Base-by-base conservation (phyloP, 495 filamentous ascomycete species). In the Amniculicola lignicola region DNA sequence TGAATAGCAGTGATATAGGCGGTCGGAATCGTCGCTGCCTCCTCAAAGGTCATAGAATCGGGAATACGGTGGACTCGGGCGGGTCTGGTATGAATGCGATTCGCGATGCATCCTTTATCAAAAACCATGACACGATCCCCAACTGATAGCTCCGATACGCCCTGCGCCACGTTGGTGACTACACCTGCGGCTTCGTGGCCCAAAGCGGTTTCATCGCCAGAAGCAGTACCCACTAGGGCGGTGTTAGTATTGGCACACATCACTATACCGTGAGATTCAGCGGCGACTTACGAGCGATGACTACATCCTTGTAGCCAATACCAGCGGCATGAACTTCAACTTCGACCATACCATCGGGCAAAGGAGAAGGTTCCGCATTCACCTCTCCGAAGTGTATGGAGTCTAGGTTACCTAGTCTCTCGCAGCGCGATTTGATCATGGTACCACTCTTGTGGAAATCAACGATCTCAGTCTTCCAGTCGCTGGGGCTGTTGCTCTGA, bases 1-100 rank as follows among this genome's bases (percentile, higher is more conserved):
- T 86, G 76, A 56, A 79, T 82, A 0, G 83, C 82, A 0, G 80
- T 82, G 46, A 67, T 67, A 49, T 77, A 85, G 1, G 76, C 77
- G 3, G 81, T 68, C 0, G 82, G 82, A 0, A 84, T 62, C 7
- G 77, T 74, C 1, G 77, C 79, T 5, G 77, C 82, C 29, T 72
- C 73, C 25, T 81, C 75, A 50, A 82, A 80, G 1, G 71, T 62
- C 57, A 84, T 71, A 21, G 73, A 57, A 4, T 71, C 64, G 0
- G 79, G 77, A 4, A 86, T 70, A 7, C 5, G n/a, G 36, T 55
- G 49, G 3, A 35, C 36, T 23, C 35, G 41, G 1, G 23, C 51
- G 5, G 16, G 4, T 14, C 3, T 16, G 36, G 10, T 36, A 4
- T 16, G 22, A 29, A 46, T 5, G 2, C 43, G 43, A 18, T 46